phyloP scores from a whole-genome alignment of 2,329 filamentous ascomycete species.

The Colletotrichum truncatum region DNA sequence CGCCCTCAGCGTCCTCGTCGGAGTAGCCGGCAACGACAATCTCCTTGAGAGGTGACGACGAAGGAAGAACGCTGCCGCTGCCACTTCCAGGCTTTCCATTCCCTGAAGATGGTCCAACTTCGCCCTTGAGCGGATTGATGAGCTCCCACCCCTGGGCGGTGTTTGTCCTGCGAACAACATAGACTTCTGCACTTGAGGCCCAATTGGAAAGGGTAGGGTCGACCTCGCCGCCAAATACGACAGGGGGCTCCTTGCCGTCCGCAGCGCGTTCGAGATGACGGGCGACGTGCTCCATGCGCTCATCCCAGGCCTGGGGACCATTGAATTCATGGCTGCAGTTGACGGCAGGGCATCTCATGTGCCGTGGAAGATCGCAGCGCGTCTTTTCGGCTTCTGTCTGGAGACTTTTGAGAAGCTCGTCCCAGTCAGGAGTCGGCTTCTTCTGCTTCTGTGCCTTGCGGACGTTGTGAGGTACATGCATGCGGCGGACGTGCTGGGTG shows the following conservation, averaged over 20 bases:
- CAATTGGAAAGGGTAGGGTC: conserved; percentile 51
- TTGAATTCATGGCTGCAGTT: conserved; percentile 70
- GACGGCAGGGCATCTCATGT: conserved; percentile 67
- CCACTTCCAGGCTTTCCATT: conserved; percentile 26
- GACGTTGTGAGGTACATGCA: conserved; percentile 71
- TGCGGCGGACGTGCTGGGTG: conserved; percentile 86
- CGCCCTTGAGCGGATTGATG: conserved; percentile 39
- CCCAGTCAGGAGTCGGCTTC: conserved; percentile 49
- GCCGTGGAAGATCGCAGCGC: conserved; percentile 69
- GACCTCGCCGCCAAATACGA: conserved; percentile 48
- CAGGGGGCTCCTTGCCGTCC: conserved; percentile 37
- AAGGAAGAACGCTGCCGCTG: neutral
- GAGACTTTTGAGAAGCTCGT: conserved; percentile 63
- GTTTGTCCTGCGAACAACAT: conserved; percentile 42
- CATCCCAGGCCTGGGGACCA: conserved; percentile 76
- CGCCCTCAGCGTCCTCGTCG: conserved; percentile 31
- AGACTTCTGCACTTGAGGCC: conserved; percentile 47
- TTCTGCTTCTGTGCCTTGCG: conserved; percentile 49
- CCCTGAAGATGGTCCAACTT: conserved; percentile 26
- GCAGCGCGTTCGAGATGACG: conserved; percentile 74
- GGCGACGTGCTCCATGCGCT: conserved; percentile 88
- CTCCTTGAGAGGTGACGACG: conserved; percentile 6
- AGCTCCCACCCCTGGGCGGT: conserved; percentile 42
- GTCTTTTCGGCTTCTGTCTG: conserved; percentile 66
- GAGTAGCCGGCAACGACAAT: conserved; percentile 11